A percentile compares a stretch with the other conserved stretches of the same genome.
Conservation (phyloP, 164 flowering plant genomes). For the Cinnamomum micranthum region DNA sequence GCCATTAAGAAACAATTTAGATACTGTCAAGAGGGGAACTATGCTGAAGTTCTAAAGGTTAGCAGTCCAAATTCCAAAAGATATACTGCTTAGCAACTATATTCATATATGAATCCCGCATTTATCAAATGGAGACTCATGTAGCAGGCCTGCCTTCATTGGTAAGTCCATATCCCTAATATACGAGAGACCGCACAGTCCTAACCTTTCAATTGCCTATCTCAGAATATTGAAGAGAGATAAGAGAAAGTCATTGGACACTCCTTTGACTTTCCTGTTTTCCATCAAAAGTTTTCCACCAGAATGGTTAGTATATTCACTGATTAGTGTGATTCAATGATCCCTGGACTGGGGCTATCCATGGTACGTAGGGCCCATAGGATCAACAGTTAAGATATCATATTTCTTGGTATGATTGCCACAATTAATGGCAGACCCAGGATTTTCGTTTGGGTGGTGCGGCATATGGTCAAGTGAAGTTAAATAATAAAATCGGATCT, state of each 20-base stretch:
- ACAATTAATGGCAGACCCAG: too few species aligned
- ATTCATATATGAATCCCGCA: not conserved
- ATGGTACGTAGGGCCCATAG: not conserved
- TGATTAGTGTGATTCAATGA: too few species aligned
- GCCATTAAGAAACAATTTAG: not conserved
- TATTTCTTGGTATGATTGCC: not conserved
- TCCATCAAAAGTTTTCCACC: not conserved
- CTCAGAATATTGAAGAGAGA: too few species aligned
- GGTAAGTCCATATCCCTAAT: too few species aligned
- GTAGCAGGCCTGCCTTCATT: too few species aligned
- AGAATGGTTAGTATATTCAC: not conserved
- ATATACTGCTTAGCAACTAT: not conserved
- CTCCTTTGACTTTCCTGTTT: not conserved
- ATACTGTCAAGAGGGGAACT: not conserved
- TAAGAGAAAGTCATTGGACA: not conserved
- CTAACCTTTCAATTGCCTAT: not conserved
- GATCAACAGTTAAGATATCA: not conserved
- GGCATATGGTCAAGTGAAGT: too few species aligned
- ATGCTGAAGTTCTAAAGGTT: not conserved
- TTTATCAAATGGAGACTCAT: not conserved
- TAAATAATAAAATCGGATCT: too few species aligned
- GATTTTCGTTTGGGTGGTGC: too few species aligned
- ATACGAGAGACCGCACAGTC: not conserved
- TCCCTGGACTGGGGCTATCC: not conserved
- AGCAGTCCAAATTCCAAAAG: not conserved